These are phyloP conservation scores for Neofusicoccum sp. DNA, from an alignment of 2,329 filamentous ascomycete species.

Conservation along the genomic window DNA sequence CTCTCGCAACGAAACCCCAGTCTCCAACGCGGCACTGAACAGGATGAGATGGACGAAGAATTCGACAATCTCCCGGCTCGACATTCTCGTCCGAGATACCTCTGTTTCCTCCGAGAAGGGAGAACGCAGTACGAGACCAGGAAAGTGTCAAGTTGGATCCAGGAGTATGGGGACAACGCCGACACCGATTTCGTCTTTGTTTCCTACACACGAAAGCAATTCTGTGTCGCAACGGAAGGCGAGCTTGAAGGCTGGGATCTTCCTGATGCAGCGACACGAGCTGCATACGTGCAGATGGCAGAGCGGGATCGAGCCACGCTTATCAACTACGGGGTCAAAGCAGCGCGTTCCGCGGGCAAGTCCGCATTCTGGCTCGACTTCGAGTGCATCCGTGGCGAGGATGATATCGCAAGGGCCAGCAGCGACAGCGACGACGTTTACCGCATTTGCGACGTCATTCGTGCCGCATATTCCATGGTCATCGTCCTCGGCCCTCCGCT, in stretches of 20 bases:
- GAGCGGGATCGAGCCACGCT: background rate
- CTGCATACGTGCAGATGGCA: background rate
- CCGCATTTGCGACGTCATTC: constrained; percentile 7
- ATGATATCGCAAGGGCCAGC: background rate
- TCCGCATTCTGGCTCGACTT: constrained; percentile 15
- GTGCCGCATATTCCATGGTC: background rate
- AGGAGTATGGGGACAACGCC: background rate
- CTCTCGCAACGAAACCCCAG: background rate
- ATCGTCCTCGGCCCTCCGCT: constrained; percentile 2
- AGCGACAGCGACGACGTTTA: constrained; percentile 1
- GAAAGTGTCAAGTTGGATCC: constrained; percentile 4
- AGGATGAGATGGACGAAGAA: background rate
- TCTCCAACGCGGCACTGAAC: background rate
- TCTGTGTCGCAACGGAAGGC: background rate
- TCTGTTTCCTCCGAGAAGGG: background rate
- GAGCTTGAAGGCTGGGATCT: background rate
- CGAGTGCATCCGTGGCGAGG: background rate
- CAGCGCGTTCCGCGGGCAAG: background rate
- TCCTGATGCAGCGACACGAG: background rate
- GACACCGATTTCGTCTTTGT: constrained; percentile 5
- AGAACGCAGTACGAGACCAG: background rate
- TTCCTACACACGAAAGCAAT: constrained; percentile 15
- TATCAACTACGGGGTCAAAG: background rate
- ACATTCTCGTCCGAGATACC: background rate
- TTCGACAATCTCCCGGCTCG: constrained; percentile 13